Percentiles rank a stretch among this genome's conserved stretches.
Evolutionary conservation across 768 basidiomycete species (phyloP).

Genomic region (Hypholoma fasciculare): DNA sequence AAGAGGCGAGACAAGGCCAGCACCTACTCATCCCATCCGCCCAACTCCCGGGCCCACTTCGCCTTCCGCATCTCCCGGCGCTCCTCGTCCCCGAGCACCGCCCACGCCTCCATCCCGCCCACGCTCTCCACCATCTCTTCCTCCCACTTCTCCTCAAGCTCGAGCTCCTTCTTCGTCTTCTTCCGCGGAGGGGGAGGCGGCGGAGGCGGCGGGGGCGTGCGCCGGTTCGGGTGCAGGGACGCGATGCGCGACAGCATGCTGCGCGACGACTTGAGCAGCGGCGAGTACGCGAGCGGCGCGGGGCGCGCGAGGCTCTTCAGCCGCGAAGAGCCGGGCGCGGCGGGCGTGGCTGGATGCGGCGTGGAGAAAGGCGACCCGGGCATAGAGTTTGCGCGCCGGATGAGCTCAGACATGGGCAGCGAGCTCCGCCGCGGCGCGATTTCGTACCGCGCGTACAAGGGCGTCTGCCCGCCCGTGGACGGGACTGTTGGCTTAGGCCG

Average conservation of each 20-base stretch:
- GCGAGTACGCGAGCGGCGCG: constrained; percentile 50
- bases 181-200: constrained; percentile 71
- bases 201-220: constrained; percentile 70
- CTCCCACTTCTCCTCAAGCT: constrained; percentile 78
- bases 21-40: constrained; percentile 51
- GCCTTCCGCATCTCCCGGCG: constrained; percentile 54
- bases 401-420: constrained; percentile 75
- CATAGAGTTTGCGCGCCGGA: constrained; percentile 67
- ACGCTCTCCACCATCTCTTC: constrained; percentile 74
- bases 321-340: constrained; percentile 14
- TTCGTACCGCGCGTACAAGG: constrained; percentile 39
- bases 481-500: constrained; percentile 13
- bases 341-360: constrained; percentile 22
- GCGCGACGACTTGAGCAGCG: constrained; percentile 65
- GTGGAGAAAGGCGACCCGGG: constrained; percentile 60
- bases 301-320: constrained; percentile 17
- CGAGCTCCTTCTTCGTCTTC: constrained; percentile 79
- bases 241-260: constrained; percentile 67
- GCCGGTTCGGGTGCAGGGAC: constrained; percentile 72
- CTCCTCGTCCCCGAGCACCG: constrained; percentile 46
- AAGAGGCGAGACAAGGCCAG: background rate
- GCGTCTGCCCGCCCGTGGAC: constrained; percentile 19
- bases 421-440: constrained; percentile 50
- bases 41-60: constrained; percentile 66
- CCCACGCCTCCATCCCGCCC: constrained; percentile 66